These are phyloP conservation scores for Candida quercuum DNA, from an alignment of 805 yeast species.

Conservation along the genomic window DNA sequence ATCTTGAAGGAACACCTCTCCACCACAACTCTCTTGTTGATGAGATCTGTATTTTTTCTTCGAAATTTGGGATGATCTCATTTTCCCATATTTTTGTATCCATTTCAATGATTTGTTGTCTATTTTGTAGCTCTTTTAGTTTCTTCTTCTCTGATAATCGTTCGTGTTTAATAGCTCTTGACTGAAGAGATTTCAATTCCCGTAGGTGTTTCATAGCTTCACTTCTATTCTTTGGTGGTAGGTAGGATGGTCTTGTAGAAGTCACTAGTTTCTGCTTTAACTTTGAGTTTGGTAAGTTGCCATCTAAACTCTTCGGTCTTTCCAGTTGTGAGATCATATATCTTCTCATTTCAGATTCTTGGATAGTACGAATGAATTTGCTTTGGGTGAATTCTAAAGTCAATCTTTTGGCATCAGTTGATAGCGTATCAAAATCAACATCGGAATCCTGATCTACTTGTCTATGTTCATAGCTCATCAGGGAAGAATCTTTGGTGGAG, in stretches of 20 bases:
- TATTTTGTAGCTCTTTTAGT: slow-evolving; percentile 26
- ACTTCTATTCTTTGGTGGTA: slow-evolving; percentile 57
- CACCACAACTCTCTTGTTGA: slow-evolving; percentile 52
- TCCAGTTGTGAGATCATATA: slow-evolving; percentile 22
- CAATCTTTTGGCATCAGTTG: slow-evolving; percentile 16
- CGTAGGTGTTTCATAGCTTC: slow-evolving; percentile 51
- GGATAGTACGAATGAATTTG: slow-evolving; percentile 26
- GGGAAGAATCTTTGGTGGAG: slow-evolving; percentile 40
- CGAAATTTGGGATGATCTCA: slow-evolving; percentile 33
- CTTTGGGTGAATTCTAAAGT: slow-evolving; percentile 22
- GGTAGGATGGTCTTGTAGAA: slow-evolving; percentile 54
- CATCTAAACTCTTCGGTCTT: slow-evolving; percentile 21
- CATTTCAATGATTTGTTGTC: slow-evolving; percentile 29
- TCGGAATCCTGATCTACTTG: slow-evolving; percentile 9
- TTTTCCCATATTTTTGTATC: slow-evolving; percentile 38
- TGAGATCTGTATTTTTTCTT: slow-evolving; percentile 29
- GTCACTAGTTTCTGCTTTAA: slow-evolving; percentile 27
- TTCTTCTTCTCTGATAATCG: slow-evolving; percentile 27
- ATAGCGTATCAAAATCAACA: slow-evolving; percentile 8
- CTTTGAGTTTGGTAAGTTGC: slow-evolving; percentile 11
- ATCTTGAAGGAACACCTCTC: slow-evolving; percentile 47
- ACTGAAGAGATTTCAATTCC: slow-evolving; percentile 43
- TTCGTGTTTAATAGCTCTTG: slow-evolving; percentile 37
- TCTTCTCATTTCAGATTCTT: slow-evolving; percentile 26
- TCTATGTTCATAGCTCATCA: slow-evolving; percentile 29